Evolutionary conservation across 345 rosid species (phyloP), one percentile per base, ranked within the genome.

Genomic region (Durio zibethinus): DNA sequence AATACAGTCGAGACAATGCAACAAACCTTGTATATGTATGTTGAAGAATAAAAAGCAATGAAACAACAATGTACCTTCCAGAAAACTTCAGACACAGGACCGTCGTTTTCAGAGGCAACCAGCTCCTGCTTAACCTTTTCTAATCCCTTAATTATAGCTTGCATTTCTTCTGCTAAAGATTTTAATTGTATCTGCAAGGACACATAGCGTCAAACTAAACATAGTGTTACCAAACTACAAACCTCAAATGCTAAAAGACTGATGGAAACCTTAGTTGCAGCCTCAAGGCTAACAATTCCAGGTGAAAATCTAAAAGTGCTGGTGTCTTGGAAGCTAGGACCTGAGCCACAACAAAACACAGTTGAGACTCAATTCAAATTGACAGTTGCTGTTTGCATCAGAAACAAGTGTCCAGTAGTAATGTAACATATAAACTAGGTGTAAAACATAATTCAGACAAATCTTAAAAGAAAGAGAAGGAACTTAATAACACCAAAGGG

Each of bases 111-210:
- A 23, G 97, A 97, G 62, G 95, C 95, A 61, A 42, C 78, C 62
- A 94, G 87, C 86, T 97, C 99, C 86, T 92, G 98, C 78, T 90
- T 90, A 63, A 97, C 87, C 87, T 94, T 97, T 80, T 94, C 98
- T 81, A 97, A 82, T 72, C 98, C 99, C 88, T 92, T 97, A 82
- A 85, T 91, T 76, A 97, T 90, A 73, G 98, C 98, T 86, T 94
- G 98, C 99, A 97, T 97, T 91, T 97, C 99, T 80, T 94, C 99
- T n/a, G 98, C 98, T 80, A 97, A 84, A 43, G 92, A 90, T 83
- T 94, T 97, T 88, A 97, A 75, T 91, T 94, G 99, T 89, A 92
- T 92, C 98, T 97, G 87, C 87, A 83, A 77, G 53, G 23, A 76
- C 76, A 36, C 47, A 77, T 29, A 43, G 80, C 27, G 38, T 65